phyloP scores from a whole-genome alignment of 768 basidiomycete species.

The Crepidotus variabilis region DNA sequence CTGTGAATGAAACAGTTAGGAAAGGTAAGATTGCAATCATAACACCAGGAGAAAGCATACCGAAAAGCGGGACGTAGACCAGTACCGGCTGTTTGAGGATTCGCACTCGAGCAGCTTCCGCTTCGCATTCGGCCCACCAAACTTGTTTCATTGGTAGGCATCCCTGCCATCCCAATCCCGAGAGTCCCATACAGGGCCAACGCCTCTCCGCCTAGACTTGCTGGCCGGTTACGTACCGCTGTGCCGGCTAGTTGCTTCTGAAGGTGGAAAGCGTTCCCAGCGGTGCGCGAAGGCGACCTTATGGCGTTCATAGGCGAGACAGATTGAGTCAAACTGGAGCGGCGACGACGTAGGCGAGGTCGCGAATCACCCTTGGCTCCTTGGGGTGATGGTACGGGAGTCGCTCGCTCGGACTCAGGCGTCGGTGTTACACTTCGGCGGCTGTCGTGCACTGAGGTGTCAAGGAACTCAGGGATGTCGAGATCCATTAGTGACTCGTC shows the following conservation, averaged over 20 bases:
- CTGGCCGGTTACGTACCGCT: constrained; percentile 36
- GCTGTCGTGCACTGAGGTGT: constrained; percentile 8
- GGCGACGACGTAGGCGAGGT: constrained; percentile 54
- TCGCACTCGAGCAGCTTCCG: constrained; percentile 42
- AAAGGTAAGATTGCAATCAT: background rate
- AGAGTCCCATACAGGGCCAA: constrained; percentile 15
- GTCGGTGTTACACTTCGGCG: constrained; percentile 23
- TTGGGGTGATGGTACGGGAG: constrained; percentile 14
- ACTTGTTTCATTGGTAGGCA: constrained; percentile 32
- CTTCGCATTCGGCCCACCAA: constrained; percentile 53
- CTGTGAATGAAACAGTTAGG: constrained; percentile 28
- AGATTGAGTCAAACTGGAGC: constrained; percentile 56
- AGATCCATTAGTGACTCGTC: constrained; percentile 19
- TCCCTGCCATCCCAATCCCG: constrained; percentile 11
- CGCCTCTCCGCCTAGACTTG: constrained; percentile 32
- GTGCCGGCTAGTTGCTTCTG: constrained; percentile 37
- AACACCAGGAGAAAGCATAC: constrained; percentile 12
- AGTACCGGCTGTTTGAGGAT: constrained; percentile 1
- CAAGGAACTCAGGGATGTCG: constrained; percentile 10
- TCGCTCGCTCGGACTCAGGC: constrained; percentile 18
- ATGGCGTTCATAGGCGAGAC: constrained; percentile 54
- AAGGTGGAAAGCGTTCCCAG: constrained; percentile 44
- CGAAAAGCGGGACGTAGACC: constrained; percentile 8
- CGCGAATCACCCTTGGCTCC: constrained; percentile 8
- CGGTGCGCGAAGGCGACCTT: constrained; percentile 52